Base-by-base conservation (phyloP, 2,329 filamentous ascomycete species). In the Pyricularia sp. region DNA sequence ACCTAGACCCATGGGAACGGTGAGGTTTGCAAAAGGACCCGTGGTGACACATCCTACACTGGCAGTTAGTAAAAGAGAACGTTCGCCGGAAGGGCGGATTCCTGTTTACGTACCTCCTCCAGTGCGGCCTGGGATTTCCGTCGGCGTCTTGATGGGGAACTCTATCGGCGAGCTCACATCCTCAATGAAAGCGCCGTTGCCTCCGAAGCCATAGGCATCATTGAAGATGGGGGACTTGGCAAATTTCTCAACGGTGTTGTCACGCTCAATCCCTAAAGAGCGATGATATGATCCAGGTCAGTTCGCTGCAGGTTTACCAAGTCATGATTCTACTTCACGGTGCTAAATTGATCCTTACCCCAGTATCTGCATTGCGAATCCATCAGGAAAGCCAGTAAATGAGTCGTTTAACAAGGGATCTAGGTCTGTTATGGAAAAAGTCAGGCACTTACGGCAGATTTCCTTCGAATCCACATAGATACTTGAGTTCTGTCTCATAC, bases 151-250 rank as follows among this genome's bases (percentile, higher is more conserved):
- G 25, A 61, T 26, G 65, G 36, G 36, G 36, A 66, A 55, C 14
- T 61, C 58, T 2, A 61, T 61, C 11, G 11, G 25, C 23, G 65
- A 26, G 25, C 33, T 50, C 1, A 66, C 65, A 17, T 50, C 65
- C 23, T 66, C 65, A 50, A 59, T 55, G 66, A 30, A 59, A n/a
- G 30, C 66, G 25, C 66, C 66, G 66, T 61, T 67, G 66, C 66
- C 66, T 2, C 66, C 66, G 20, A 67, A 61, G 28, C 66, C 66
- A 50, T 58, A 59, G 2, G 31, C 66, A 11, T 50, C 6, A 50
- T 59, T 26, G 14, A 50, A 67, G 66, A 67, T 61, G 23, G 65
- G 31, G 10, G 65, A 66, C 25, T 66, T 66, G 33, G 42, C 26
- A 36, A 66, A 36, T 4, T 28, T 31, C 33, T 36, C 65, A 17